These are phyloP conservation scores for Schizopora paradoxa DNA, from an alignment of 1,284 basidiomycete genomes.

Conservation along the genomic window DNA sequence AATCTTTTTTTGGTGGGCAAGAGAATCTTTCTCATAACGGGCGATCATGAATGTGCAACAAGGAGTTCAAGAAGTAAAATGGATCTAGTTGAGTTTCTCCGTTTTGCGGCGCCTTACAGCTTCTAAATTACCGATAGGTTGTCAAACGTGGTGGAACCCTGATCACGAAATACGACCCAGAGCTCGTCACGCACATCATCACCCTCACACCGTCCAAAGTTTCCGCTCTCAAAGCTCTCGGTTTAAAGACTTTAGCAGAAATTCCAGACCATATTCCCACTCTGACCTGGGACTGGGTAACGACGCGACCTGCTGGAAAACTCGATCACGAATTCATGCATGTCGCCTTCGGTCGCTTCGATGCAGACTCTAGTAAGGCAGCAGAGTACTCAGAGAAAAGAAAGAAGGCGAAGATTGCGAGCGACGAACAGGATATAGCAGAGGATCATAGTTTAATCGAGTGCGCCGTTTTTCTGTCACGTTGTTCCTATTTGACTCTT, in stretches of 20 bases:
- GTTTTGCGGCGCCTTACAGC: slow-evolving; percentile 22
- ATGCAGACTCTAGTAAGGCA: slow-evolving; percentile 29
- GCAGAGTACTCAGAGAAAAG: slow-evolving; percentile 13
- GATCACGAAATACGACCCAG: slow-evolving; percentile 47
- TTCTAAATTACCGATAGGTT: slow-evolving; percentile 38
- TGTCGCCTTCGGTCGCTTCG: slow-evolving; percentile 43
- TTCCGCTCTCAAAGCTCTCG: slow-evolving; percentile 34
- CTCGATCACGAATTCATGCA: slow-evolving; percentile 37
- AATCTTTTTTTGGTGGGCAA: slow-evolving; percentile 42
- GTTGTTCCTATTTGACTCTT: not conserved
- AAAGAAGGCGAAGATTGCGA: slow-evolving; percentile 17
- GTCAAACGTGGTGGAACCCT: slow-evolving; percentile 52
- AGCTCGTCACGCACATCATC: slow-evolving; percentile 57
- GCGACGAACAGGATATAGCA: slow-evolving; percentile 18
- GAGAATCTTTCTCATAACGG: slow-evolving; percentile 53
- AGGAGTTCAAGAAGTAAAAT: slow-evolving; percentile 48
- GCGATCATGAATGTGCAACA: slow-evolving; percentile 48
- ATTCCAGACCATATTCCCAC: slow-evolving; percentile 60
- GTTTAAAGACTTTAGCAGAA: slow-evolving; percentile 43
- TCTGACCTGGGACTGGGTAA: slow-evolving; percentile 58
- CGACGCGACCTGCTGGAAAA: slow-evolving; percentile 20
- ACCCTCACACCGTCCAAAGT: slow-evolving; percentile 37
- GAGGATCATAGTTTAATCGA: slow-evolving; percentile 17
- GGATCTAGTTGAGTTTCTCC: slow-evolving; percentile 57
- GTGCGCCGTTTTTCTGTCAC: slow-evolving; percentile 10